Evolutionary conservation across 495 filamentous ascomycete genomes (phyloP).

Genomic region (Xylaria nigripes): DNA sequence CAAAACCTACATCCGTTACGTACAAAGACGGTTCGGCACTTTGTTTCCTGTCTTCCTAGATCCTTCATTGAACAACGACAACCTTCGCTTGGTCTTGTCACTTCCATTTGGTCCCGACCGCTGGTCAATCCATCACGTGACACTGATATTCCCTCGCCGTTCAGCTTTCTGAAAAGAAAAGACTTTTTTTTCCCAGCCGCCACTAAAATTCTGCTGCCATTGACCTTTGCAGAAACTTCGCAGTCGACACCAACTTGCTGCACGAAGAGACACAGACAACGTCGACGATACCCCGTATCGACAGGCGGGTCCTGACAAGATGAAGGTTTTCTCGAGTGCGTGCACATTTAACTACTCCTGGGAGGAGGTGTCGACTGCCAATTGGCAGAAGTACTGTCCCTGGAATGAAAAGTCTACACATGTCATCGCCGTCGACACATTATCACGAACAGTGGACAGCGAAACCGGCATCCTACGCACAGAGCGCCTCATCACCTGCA

Average conservation of each 20-base stretch:
- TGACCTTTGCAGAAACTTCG: neutral
- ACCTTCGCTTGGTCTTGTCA: too few relatives aligned
- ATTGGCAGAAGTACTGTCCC: constrained; percentile 97
- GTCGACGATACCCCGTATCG: neutral
- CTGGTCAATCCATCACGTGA: too few relatives aligned
- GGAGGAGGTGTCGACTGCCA: constrained; percentile 97
- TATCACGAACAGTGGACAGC: constrained; percentile 72
- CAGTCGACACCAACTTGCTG: neutral
- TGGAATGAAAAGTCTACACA: constrained; percentile 96
- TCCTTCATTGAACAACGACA: too few relatives aligned
- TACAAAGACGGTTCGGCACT: too few relatives aligned
- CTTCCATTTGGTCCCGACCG: too few relatives aligned
- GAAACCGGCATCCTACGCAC: constrained; percentile 85
- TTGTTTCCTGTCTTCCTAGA: too few relatives aligned
- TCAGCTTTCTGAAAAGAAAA: too few relatives aligned
- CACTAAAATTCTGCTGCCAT: too few relatives aligned
- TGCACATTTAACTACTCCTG: constrained; percentile 95
- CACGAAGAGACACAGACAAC: neutral
- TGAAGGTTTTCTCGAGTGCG: constrained; percentile 89
- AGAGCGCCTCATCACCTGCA: constrained; percentile 92
- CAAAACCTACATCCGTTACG: too few relatives aligned
- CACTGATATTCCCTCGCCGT: too few relatives aligned
- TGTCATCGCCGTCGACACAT: constrained; percentile 88
- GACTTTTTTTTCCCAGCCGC: too few relatives aligned
- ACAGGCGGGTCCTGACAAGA: constrained; percentile 31